Conservation (phyloP, 768 basidiomycete genomes). For the Russula virescens region DNA sequence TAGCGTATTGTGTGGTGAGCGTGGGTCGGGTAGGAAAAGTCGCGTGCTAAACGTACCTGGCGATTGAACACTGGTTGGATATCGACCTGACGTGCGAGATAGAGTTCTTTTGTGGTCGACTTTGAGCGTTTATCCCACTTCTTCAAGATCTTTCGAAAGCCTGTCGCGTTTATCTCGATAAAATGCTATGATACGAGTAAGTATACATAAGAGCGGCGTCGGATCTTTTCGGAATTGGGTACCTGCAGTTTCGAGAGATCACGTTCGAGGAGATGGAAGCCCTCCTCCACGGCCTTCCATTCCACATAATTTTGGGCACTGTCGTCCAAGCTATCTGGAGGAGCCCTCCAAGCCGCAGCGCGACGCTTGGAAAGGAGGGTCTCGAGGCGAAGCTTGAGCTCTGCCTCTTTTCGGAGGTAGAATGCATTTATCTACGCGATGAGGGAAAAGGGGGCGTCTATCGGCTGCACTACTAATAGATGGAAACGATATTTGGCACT, state of each 20-base stretch:
- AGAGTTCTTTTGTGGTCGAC: slow-evolving; percentile 93
- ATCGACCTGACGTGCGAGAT: slow-evolving; percentile 93
- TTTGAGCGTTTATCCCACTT: slow-evolving; percentile 98
- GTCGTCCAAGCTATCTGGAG: slow-evolving; percentile 62
- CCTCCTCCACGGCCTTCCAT: slow-evolving; percentile 95
- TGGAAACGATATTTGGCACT: neutral
- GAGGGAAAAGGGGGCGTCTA: slow-evolving; percentile 4
- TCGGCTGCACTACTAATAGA: neutral
- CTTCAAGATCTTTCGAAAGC: slow-evolving; percentile 95
- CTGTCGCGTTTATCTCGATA: slow-evolving; percentile 94
- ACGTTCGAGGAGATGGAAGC: slow-evolving; percentile 88
- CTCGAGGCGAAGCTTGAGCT: slow-evolving; percentile 85
- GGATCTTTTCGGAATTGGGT: slow-evolving; percentile 21
- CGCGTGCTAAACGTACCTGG: slow-evolving; percentile 51
- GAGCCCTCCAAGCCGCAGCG: slow-evolving; percentile 65
- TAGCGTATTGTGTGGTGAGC: neutral
- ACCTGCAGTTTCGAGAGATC: slow-evolving; percentile 96
- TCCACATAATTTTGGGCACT: slow-evolving; percentile 66
- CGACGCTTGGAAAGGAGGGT: slow-evolving; percentile 92
- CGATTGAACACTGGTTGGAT: slow-evolving; percentile 98
- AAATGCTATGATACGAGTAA: slow-evolving; percentile 59
- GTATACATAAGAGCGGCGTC: slow-evolving; percentile 18
- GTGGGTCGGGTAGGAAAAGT: neutral
- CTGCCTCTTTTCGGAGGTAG: slow-evolving; percentile 95
- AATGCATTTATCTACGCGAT: slow-evolving; percentile 84